A percentile compares a stretch with the other conserved stretches of the same genome.
These are phyloP conservation scores for Nigrograna mackinnonii DNA, from an alignment of 2,329 filamentous ascomycete genomes.

Conservation along the genomic window DNA sequence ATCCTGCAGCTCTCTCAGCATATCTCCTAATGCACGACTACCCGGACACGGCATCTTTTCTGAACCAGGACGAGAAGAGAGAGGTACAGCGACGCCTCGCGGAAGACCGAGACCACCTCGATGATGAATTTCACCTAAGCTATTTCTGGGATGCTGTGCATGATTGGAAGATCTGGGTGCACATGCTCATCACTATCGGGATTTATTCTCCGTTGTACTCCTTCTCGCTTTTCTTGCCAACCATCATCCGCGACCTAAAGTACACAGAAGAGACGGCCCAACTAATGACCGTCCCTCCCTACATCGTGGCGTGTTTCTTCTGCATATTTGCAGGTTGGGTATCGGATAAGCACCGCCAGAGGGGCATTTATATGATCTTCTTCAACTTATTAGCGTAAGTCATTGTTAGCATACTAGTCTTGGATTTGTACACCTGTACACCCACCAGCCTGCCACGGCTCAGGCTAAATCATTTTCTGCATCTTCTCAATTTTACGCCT, in stretches of 20 bases:
- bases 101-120: slow-evolving; percentile 22
- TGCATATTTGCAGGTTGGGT: slow-evolving; percentile 19
- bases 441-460: neutral
- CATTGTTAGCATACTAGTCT: neutral
- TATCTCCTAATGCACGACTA: slow-evolving; percentile 62
- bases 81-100: slow-evolving; percentile 27
- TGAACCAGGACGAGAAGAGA: slow-evolving; percentile 55
- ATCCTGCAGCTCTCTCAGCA: slow-evolving; percentile 44
- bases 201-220: slow-evolving; percentile 43
- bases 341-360: slow-evolving; percentile 17
- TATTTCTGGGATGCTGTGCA: slow-evolving; percentile 27
- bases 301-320: slow-evolving; percentile 46
- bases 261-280: slow-evolving; percentile 64
- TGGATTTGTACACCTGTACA: slow-evolving; percentile 2
- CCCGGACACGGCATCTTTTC: slow-evolving; percentile 58
- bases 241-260: slow-evolving; percentile 66
- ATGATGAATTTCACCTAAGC: slow-evolving; percentile 25
- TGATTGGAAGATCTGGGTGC: slow-evolving; percentile 42
- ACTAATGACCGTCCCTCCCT: slow-evolving; percentile 67
- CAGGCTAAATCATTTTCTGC: too few relatives aligned
- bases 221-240: slow-evolving; percentile 49
- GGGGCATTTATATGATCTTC: slow-evolving; percentile 20
- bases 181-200: slow-evolving; percentile 35
- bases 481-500: too few relatives aligned
- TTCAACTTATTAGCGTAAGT: slow-evolving; percentile 20